A percentile compares a stretch with the other conserved stretches of the same genome.
Evolutionary conservation across 2,329 filamentous ascomycete genomes (phyloP).

Genomic region (Botrytis cinerea): DNA sequence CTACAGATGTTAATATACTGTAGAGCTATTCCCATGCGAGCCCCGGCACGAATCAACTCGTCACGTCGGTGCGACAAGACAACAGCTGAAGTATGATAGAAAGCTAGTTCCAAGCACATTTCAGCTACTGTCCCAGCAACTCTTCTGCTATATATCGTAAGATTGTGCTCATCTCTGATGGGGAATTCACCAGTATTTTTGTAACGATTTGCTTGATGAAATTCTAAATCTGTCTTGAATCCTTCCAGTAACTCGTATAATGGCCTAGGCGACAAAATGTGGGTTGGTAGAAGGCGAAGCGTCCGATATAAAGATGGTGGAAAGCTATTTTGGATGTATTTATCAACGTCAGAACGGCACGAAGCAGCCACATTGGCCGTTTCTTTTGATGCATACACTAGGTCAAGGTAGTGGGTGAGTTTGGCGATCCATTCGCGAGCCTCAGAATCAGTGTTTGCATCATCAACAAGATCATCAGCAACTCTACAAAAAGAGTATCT

Average conservation of each 20-base stretch:
- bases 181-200: constrained; percentile 47
- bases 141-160: constrained; percentile 64
- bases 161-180: constrained; percentile 58
- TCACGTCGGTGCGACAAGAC: constrained; percentile 40
- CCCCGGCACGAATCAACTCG: constrained; percentile 56
- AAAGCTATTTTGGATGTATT: constrained; percentile 35
- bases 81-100: constrained; percentile 50
- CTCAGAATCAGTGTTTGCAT: constrained; percentile 55
- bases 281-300: constrained; percentile 59
- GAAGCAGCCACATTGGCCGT: constrained; percentile 32
- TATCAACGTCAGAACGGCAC: constrained; percentile 28
- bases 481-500: constrained; percentile 74
- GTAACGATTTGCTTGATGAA: constrained; percentile 42
- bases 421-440: constrained; percentile 60
- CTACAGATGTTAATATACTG: constrained; percentile 78
- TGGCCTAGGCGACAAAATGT: constrained; percentile 58
- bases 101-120: constrained; percentile 66
- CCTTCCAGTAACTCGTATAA: constrained; percentile 66
- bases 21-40: constrained; percentile 70
- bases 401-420: constrained; percentile 57
- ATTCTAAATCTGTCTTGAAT: constrained; percentile 67
- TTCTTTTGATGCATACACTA: constrained; percentile 48
- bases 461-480: constrained; percentile 72
- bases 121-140: constrained; percentile 74
- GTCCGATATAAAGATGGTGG: constrained; percentile 46